Base-by-base conservation (phyloP, 371 early-diverging fungal species). In the Phascolomyces articulosus region DNA sequence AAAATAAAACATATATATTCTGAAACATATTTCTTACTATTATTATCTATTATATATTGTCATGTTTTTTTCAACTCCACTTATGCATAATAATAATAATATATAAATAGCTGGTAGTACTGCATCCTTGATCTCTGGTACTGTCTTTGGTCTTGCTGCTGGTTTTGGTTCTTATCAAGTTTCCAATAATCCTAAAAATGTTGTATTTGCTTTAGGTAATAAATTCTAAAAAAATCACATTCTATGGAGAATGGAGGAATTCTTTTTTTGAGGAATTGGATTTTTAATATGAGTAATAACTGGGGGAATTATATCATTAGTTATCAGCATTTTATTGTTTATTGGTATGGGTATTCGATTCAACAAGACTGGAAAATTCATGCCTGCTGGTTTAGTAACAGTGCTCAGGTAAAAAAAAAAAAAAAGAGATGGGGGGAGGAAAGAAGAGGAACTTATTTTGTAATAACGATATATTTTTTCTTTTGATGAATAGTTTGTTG, bases 381-480 rank as follows among this genome's bases (percentile, higher is more conserved):
- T 90, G 88, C 87, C 88, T 3, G 88, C 85, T 18, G 88, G 88
- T 7, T 68, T 87, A 53, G 79, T 88, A 3, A 69, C 83, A 40
- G 20, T 75, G 3, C 44, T 85, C 10, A 85, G 85, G 84, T 84
- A 73, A 71, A 34, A n/a, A 38, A 55, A 51, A 29, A 21, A 23
- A 63, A 6, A 9, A 9, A 13, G 38, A 13, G 38, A 13, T 38
- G 38, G 38, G 38, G 38, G 38, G 38, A 6, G n/a, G n/a, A n/a
- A n/a, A n/a, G n/a, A 38, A 38, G 9, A 9, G 38, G 9, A 6
- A 38, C 38, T 13, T 13, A 38, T 13, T 38, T 38, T 38, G 13
- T 9, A 38, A 18, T 44, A 44, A 44, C 4, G 16, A 44, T 0
- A 34, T 2, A 34, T 9, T 34, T 34, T 6, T 34, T 34, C 9